Conservation (phyloP, 2,329 filamentous ascomycete species). For the Pseudogymnoascus sp. region DNA sequence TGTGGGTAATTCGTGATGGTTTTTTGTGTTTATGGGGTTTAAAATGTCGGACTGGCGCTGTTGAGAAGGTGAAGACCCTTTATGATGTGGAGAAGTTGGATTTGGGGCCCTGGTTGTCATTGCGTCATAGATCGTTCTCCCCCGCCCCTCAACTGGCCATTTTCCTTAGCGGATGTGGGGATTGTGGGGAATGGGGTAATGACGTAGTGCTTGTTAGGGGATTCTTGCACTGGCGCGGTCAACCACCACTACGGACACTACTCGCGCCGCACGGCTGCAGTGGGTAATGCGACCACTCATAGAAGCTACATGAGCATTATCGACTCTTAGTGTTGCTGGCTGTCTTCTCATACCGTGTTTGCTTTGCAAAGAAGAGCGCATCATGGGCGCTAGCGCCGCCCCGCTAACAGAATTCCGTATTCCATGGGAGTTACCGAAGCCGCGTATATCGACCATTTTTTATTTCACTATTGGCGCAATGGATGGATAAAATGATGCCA, state of each 20-base stretch:
- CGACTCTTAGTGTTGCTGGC: neutral
- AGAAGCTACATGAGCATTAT: neutral
- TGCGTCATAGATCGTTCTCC: neutral
- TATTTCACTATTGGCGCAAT: neutral
- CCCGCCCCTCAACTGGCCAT: neutral
- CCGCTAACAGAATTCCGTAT: neutral
- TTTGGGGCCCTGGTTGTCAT: neutral
- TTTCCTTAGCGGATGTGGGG: neutral
- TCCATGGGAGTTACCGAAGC: neutral
- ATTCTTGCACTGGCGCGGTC: neutral
- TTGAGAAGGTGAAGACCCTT: neutral
- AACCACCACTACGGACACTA: neutral
- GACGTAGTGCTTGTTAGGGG: neutral
- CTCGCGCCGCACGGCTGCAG: neutral
- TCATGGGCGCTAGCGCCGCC: neutral
- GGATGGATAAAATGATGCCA: neutral
- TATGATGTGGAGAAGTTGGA: neutral
- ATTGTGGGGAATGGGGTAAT: neutral
- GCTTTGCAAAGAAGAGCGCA: neutral
- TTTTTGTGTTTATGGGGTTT: neutral
- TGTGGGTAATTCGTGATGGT: neutral
- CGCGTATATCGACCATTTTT: neutral
- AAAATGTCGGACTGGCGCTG: neutral
- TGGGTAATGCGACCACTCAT: neutral
- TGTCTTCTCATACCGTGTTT: neutral